phyloP scores from a whole-genome alignment of 306 rosid species.

The Cucumis sativus region Cucumber_9930_V3 NC_026661.2:15254001-15254500 shows the following conservation, averaged over 20 bases:
- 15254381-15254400: slow-evolving; percentile 61
- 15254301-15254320: slow-evolving; percentile 53
- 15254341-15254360: slow-evolving; percentile 38
- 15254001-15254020: not conserved
- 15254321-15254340: slow-evolving; percentile 77
- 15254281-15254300: slow-evolving; percentile 22
- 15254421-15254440: slow-evolving; percentile 62
- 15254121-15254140: not conserved
- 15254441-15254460: slow-evolving; percentile 62
- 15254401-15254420: slow-evolving; percentile 54
- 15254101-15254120: not conserved
- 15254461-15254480: slow-evolving; percentile 51
- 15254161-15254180: slow-evolving; percentile 8
- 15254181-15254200: slow-evolving; percentile 17
- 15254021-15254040: not conserved
- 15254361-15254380: slow-evolving; percentile 40
- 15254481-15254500: slow-evolving; percentile 33
- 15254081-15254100: not conserved
- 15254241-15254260: slow-evolving; percentile 55
- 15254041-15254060: not conserved
- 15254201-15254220: slow-evolving; percentile 56
- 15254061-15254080: slow-evolving; percentile 3
- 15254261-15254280: slow-evolving; percentile 29
- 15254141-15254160: not conserved
- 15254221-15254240: slow-evolving; percentile 58